Evolutionary conservation across 345 rosid species (phyloP), one percentile per base, ranked within the genome.

Genomic region (Raphanus raphanistrum): DNA sequence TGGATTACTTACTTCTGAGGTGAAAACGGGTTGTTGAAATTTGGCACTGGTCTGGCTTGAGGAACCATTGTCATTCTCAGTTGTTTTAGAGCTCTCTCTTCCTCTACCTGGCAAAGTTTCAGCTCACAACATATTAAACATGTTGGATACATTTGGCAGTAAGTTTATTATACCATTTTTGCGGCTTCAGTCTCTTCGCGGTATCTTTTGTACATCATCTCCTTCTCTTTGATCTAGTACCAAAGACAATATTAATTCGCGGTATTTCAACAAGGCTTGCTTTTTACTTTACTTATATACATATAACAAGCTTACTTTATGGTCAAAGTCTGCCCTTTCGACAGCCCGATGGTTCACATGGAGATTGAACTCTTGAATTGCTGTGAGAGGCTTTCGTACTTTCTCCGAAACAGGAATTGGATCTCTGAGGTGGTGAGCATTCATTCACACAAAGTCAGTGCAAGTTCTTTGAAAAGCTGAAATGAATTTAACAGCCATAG

Each of bases 11-110:
- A 48, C 41, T 59, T 69, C 58, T 41, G 84, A n/a, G 97, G 97
- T 78, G 85, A 84, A 83, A 92, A 92, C 6, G 97, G 97, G 32
- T 81, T 82, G 76, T 77, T 75, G 68, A 94, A 92, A 11, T 86
- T 90, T 3, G 97, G 95, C 35, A 88, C 74, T 4, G 94, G 92
- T 82, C 85, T 88, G 8, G 97, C 93, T 12, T 85, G 88, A 67
- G 92, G 97, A 71, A 92, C 90, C 94, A 92, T 70, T 77, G 93
- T 87, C 74, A 86, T 84, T 70, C 97, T 87, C 72, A 90, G n/a
- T 72, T 88, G 97, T 74, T 92, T 94, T 3, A 63, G 26, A 63
- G 66, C 66, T 63, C 66, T 32, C 66, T 62, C 66, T 31, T 62
- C 66, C 66, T 62, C 41, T 7, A 62, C 41, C 41, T 29, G 66